These are phyloP conservation scores for Wickerhamomyces sp. DNA, from an alignment of 1,139 yeast species.

Conservation along the genomic window DNA sequence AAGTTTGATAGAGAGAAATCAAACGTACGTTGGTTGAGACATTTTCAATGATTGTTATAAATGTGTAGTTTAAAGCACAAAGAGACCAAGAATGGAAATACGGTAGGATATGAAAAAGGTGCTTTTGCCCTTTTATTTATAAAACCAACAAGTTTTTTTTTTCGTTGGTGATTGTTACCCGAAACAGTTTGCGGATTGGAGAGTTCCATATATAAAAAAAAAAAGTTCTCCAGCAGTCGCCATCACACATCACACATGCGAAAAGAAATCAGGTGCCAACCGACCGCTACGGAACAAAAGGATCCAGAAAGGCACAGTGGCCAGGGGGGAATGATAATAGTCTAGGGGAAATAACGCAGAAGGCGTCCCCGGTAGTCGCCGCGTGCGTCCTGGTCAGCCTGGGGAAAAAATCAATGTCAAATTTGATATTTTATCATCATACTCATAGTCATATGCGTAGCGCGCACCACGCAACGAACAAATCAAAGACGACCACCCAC, in stretches of 20 bases:
- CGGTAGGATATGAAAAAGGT: not conserved
- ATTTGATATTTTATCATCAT: no score
- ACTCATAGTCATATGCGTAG: no score
- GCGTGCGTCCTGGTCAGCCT: no score
- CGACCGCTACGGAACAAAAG: not conserved
- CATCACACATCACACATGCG: not conserved
- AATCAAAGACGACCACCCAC: no score
- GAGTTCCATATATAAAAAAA: constrained; percentile 3
- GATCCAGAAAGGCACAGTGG: no score
- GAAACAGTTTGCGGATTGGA: constrained; percentile 6
- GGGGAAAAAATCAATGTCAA: no score
- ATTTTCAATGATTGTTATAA: constrained; percentile 4
- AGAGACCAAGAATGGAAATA: no score
- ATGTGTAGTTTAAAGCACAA: not conserved
- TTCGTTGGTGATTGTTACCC: constrained; percentile 1
- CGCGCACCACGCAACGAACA: no score
- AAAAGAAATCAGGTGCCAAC: not conserved
- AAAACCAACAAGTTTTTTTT: not conserved
- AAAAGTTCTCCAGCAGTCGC: no score
- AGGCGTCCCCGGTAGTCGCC: no score
- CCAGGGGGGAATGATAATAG: no score
- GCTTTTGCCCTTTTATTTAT: not conserved
- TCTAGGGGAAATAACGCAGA: no score
- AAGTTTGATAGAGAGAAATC: not conserved
- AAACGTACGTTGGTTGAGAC: constrained; percentile 21